Evolutionary conservation across 805 yeast species (phyloP), one percentile per base, ranked within the genome.

Genomic region (Ogataea wickerhamii): DNA sequence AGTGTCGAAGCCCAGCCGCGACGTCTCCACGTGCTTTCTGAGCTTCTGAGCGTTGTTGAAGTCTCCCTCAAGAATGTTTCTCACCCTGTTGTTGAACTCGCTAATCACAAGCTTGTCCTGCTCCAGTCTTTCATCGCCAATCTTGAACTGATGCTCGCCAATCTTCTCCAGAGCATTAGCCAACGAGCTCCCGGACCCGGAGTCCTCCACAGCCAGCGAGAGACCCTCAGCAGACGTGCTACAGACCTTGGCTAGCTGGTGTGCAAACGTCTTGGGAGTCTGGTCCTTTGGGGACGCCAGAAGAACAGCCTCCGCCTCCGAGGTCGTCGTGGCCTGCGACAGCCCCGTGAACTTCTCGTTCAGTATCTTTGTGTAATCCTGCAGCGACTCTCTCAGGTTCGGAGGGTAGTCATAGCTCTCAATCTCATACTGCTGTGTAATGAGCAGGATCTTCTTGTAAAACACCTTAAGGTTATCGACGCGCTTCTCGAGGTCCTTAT

Each of bases 401-500:
- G 93, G 91, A 18, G 95, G 95, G 52, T 82, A 84, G 58, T 85
- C 95, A 57, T 85, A 85, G 34, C 84, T 75, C 49, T 82, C 83
- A 44, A 82, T 76, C 52, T 75, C 87, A 55, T 77, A 85, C 28
- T 88, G 85, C 34, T 67, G 69, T 5, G 82, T 71, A 37, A 76
- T 72, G 4, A 64, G 47, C n/a, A 74, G 51, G 10, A 73, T 52
- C 52, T 71, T 70, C 48, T 68, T 77, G 63, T 81, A 80, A 42
- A 79, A 73, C 34, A 68, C 69, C 56, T 77, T 76, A 49, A 83
- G 65, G 36, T 76, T 68, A 57, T 83, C 91, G 41, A 81, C 79
- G 53, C 75, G 75, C 44, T 71, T 68, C 57, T 84, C 94, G 53
- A 85, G 66, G 41, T 74, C 71, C 39, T 76, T 69, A 60, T 85